phyloP scores from a whole-genome alignment of 768 basidiomycete species.

The Trichaptum fuscoviolaceum region DNA sequence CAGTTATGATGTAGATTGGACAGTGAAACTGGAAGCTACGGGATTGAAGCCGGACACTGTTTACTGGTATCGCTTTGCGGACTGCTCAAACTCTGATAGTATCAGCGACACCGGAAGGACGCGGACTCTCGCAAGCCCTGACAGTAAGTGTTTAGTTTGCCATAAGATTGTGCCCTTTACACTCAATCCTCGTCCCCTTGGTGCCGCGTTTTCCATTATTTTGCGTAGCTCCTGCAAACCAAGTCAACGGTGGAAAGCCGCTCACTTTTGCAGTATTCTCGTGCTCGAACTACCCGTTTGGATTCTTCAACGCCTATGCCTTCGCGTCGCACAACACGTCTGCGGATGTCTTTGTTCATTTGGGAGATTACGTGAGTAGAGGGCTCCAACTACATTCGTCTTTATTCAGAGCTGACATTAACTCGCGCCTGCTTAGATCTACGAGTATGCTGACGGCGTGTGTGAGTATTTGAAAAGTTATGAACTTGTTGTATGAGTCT shows the following conservation, averaged over 20 bases:
- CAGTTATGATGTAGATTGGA: slow-evolving; percentile 53
- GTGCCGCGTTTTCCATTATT: neutral
- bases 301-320: slow-evolving; percentile 61
- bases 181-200: slow-evolving; percentile 6
- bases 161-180: neutral
- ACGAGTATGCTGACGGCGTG: slow-evolving; percentile 27
- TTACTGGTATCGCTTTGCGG: slow-evolving; percentile 52
- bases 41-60: slow-evolving; percentile 44
- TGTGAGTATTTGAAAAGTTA: neutral
- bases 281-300: slow-evolving; percentile 49
- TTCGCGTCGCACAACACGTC: slow-evolving; percentile 47
- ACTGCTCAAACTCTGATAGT: slow-evolving; percentile 42
- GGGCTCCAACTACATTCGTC: neutral
- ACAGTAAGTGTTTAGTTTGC: slow-evolving; percentile 30
- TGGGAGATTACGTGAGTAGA: slow-evolving; percentile 52
- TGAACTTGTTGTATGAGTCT: neutral
- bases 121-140: slow-evolving; percentile 41
- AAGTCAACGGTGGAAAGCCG: slow-evolving; percentile 48
- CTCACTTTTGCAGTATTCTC: slow-evolving; percentile 54
- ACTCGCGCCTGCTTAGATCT: slow-evolving; percentile 30
- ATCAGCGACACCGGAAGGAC: slow-evolving; percentile 46
- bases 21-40: slow-evolving; percentile 54
- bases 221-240: slow-evolving; percentile 36
- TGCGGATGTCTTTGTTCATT: slow-evolving; percentile 50
- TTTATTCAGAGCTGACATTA: too few relatives aligned